Base-by-base conservation (phyloP, 768 basidiomycete species). In the Suillus lakei region DNA sequence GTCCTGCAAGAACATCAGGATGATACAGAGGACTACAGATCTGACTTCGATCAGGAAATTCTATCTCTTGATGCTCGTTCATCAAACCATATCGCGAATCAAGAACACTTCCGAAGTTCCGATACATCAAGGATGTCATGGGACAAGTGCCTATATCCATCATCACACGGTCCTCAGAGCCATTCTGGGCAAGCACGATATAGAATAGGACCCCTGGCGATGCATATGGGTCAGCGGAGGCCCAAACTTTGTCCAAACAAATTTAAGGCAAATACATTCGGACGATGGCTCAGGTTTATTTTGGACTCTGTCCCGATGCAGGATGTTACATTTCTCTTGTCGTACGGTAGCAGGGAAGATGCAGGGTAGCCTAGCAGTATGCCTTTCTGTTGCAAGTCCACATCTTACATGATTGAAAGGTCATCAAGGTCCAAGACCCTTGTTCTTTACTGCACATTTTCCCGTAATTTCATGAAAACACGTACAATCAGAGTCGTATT, bases 371-470 rank as follows among this genome's bases (percentile, higher is more conserved):
- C n/a, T n/a, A n/a, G n/a, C n/a, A n/a, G n/a, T n/a, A n/a, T n/a
- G n/a, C n/a, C n/a, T n/a, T n/a, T n/a, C n/a, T n/a, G n/a, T n/a
- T n/a, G n/a, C n/a, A n/a, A n/a, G n/a, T n/a, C n/a, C n/a, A n/a
- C n/a, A n/a, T n/a, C n/a, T n/a, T n/a, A n/a, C n/a, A n/a, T n/a
- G n/a, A n/a, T n/a, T n/a, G n/a, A n/a, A n/a, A n/a, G n/a, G n/a
- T n/a, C n/a, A n/a, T n/a, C n/a, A n/a, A n/a, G 98, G 98, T 0
- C 98, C 98, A 30, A 99, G 85, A 76, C 98, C 91, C 83, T 99
- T 99, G 85, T 99, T 92, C 80, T 98, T 96, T n/a, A 97, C 93
- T 0, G 97, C 97, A 62, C 97, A 95, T 80, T 99, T 99, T 70
- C 98, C 97, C 2, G 94, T 88, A 60, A 98, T 94, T 80, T 99